Conservation (phyloP, 2,329 filamentous ascomycete genomes). For the Microcera coccophila region DNA sequence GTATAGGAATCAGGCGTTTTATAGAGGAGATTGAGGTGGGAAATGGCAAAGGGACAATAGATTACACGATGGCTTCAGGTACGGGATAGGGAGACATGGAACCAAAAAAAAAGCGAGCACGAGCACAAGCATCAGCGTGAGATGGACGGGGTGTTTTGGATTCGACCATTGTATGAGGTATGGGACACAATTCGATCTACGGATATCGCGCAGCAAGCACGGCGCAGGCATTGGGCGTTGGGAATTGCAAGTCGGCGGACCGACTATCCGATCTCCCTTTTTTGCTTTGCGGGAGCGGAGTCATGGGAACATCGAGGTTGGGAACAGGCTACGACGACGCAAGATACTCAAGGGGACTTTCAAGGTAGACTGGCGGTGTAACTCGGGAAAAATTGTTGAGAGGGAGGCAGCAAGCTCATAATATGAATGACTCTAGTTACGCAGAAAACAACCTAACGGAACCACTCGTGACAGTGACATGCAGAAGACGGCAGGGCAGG, state of each 20-base stretch:
- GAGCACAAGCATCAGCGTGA: background rate
- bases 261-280: background rate
- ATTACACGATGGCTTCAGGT: slow-evolving; percentile 1
- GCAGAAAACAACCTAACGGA: background rate
- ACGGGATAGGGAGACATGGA: background rate
- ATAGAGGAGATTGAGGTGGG: slow-evolving; percentile 8
- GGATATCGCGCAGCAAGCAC: background rate
- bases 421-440: background rate
- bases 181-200: background rate
- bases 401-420: background rate
- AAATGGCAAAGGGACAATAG: slow-evolving; percentile 10
- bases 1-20: slow-evolving; percentile 12
- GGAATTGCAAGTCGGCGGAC: background rate
- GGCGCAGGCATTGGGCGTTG: background rate
- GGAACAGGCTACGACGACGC: no score
- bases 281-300: background rate
- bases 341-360: no score
- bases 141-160: background rate
- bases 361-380: background rate
- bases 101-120: slow-evolving; percentile 1
- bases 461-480: background rate
- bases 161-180: background rate
- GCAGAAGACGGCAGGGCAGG: background rate
- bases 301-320: no score
- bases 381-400: background rate